phyloP scores from a whole-genome alignment of 2,329 filamentous ascomycete species.

The Monosporascus sp. region DNA sequence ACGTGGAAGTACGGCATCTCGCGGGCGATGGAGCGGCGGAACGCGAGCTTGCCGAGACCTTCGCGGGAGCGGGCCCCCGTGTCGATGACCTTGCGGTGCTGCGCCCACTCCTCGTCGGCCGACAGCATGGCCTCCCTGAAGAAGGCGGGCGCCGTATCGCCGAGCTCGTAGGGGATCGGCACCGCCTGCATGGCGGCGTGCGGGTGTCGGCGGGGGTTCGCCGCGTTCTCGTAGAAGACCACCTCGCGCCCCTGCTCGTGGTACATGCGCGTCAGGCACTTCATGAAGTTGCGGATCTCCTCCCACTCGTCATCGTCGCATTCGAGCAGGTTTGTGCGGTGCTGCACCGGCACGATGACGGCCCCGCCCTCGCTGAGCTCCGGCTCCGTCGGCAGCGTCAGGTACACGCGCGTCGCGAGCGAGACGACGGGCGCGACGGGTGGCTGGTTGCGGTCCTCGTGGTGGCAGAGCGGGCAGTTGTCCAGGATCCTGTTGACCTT shows the following conservation, averaged over 20 bases:
- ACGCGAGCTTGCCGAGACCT: conserved; percentile 73
- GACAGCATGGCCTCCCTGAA: conserved; percentile 91
- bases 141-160: conserved; percentile 86
- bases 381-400: conserved; percentile 85
- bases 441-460: conserved; percentile 70
- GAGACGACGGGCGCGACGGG: conserved; percentile 83
- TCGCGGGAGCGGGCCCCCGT: conserved; percentile 62
- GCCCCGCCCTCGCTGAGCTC: conserved; percentile 79
- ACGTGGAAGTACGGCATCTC: conserved; percentile 99
- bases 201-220: conserved; percentile 66
- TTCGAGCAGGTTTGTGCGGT: conserved; percentile 85
- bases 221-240: conserved; percentile 96
- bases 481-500: conserved; percentile 84
- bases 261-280: conserved; percentile 88
- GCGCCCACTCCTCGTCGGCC: conserved; percentile 87
- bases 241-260: conserved; percentile 89
- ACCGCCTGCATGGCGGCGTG: conserved; percentile 85
- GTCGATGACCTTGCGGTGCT: conserved; percentile 92
- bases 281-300: conserved; percentile 98
- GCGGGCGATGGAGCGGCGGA: conserved; percentile 76
- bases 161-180: conserved; percentile 85
- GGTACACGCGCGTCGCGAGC: conserved; percentile 76
- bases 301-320: conserved; percentile 99
- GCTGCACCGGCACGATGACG: conserved; percentile 82
- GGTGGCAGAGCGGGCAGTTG: conserved; percentile 82